Percentiles rank a stretch among this genome's conserved stretches.
Conservation (phyloP, 2,329 filamentous ascomycete species). For the Fusarium armeniacum region DNA sequence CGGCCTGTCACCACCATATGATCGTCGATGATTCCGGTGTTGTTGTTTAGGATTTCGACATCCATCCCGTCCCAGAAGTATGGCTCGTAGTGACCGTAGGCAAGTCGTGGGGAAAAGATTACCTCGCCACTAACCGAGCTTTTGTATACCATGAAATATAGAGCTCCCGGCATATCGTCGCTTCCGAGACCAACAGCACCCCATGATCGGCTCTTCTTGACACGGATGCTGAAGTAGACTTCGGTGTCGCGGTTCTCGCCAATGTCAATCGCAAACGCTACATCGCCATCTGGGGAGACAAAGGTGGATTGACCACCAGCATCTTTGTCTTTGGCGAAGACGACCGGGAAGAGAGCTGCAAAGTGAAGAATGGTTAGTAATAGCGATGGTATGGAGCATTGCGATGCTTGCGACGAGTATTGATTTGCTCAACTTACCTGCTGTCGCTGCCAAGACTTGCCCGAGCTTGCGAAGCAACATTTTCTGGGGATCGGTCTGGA, state of each 20-base stretch:
- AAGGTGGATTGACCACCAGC: constrained; percentile 59
- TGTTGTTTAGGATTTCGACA: constrained; percentile 61
- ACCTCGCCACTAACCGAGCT: constrained; percentile 62
- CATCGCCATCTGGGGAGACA: constrained; percentile 58
- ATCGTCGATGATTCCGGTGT: constrained; percentile 63
- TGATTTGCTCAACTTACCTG: constrained; percentile 43
- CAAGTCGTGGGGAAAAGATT: constrained; percentile 69
- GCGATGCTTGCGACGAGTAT: background rate
- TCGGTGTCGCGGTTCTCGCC: constrained; percentile 62
- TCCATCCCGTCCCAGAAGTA: constrained; percentile 60
- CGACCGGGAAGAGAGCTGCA: constrained; percentile 47
- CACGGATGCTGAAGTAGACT: constrained; percentile 68
- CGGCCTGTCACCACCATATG: constrained; percentile 65
- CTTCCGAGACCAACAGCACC: constrained; percentile 68
- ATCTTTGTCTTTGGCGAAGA: constrained; percentile 50
- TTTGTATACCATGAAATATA: constrained; percentile 69
- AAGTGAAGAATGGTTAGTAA: constrained; percentile 11
- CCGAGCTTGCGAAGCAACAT: constrained; percentile 53
- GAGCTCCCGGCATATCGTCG: constrained; percentile 64
- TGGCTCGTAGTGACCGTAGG: constrained; percentile 67
- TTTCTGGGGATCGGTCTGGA: constrained; percentile 25
- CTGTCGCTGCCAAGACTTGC: constrained; percentile 50
- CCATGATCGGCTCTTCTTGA: constrained; percentile 63
- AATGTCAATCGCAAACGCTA: constrained; percentile 66
- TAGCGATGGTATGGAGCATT: background rate